Percentiles rank a stretch among this genome's conserved stretches.
These are phyloP conservation scores for Phoma sp. DNA, from an alignment of 2,329 filamentous ascomycete genomes.

Conservation along the genomic window DNA sequence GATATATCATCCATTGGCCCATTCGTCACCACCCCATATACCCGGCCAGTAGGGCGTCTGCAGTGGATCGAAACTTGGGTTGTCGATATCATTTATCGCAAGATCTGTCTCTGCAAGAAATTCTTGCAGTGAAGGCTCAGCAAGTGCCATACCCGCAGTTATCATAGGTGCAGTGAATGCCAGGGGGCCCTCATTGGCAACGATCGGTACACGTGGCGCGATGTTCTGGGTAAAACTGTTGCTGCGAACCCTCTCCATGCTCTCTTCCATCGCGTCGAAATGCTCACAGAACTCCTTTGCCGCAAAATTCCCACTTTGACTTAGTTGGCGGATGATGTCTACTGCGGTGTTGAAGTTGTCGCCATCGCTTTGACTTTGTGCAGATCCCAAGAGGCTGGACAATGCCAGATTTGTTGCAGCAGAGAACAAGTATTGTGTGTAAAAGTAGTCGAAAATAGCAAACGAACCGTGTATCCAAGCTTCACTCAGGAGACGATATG, in stretches of 20 bases:
- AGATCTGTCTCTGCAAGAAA: constrained; percentile 26
- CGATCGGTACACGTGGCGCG: neutral
- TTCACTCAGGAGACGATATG: constrained; percentile 52
- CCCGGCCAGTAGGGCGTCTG: constrained; percentile 27
- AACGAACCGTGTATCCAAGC: constrained; percentile 59
- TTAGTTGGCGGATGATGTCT: constrained; percentile 23
- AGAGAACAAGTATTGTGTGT: constrained; percentile 58
- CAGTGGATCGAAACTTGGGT: constrained; percentile 20
- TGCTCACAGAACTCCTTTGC: constrained; percentile 26
- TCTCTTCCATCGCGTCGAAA: constrained; percentile 24
- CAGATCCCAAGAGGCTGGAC: constrained; percentile 49
- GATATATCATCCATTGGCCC: neutral
- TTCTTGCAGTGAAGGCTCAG: constrained; percentile 24
- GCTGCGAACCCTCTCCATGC: constrained; percentile 25
- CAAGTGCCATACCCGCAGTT: constrained; percentile 28
- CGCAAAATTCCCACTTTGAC: constrained; percentile 22
- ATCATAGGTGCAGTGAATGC: constrained; percentile 9
- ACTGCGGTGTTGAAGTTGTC: constrained; percentile 25
- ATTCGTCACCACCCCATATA: constrained; percentile 18
- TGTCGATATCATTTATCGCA: constrained; percentile 20
- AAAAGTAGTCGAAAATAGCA: constrained; percentile 57
- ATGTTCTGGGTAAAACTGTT: constrained; percentile 22
- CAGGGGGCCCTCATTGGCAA: neutral
- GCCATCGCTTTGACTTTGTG: constrained; percentile 20
- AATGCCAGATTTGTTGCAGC: constrained; percentile 55